Conservation (phyloP, 2,329 filamentous ascomycete species). For the Colletotrichum cordylinicola region DNA sequence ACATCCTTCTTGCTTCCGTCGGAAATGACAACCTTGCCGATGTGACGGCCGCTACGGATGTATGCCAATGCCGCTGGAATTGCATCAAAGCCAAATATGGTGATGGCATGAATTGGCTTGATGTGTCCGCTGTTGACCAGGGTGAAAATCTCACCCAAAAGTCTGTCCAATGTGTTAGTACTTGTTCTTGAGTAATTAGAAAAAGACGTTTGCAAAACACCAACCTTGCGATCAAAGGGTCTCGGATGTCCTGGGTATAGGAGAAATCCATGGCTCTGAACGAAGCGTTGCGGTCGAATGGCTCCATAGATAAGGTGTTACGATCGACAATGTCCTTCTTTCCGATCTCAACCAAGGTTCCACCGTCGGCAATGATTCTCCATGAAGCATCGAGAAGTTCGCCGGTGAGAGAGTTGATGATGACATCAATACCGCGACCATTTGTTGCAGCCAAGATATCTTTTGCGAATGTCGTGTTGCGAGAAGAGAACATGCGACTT, state of each 20-base stretch:
- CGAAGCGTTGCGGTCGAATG: not conserved
- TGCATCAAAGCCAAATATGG: not conserved
- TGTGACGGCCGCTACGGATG: slow-evolving; percentile 48
- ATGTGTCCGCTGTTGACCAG: not conserved
- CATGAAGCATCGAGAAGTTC: slow-evolving; percentile 20
- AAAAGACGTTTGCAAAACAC: not conserved
- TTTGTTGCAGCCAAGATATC: slow-evolving; percentile 27
- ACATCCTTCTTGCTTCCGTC: not conserved
- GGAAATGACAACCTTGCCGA: slow-evolving; percentile 49
- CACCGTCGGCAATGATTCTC: slow-evolving; percentile 9
- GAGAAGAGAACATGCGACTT: slow-evolving; percentile 5
- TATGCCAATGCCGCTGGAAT: slow-evolving; percentile 41
- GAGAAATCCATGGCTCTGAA: not conserved
- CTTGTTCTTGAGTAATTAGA: not conserved
- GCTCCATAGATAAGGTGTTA: slow-evolving; percentile 26
- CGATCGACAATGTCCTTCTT: slow-evolving; percentile 33
- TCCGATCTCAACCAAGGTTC: slow-evolving; percentile 37
- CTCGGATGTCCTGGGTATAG: not conserved
- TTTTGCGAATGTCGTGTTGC: slow-evolving; percentile 28
- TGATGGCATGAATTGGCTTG: not conserved
- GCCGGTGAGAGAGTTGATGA: slow-evolving; percentile 37
- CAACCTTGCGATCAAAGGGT: not conserved
- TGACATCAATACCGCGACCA: slow-evolving; percentile 30
- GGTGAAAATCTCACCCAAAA: not conserved
- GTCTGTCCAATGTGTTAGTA: not conserved